Evolutionary conservation across 192 early-diverging fungal genomes (phyloP), one percentile per base, ranked within the genome.

Genomic region (Umbelopsis isabellina): DNA sequence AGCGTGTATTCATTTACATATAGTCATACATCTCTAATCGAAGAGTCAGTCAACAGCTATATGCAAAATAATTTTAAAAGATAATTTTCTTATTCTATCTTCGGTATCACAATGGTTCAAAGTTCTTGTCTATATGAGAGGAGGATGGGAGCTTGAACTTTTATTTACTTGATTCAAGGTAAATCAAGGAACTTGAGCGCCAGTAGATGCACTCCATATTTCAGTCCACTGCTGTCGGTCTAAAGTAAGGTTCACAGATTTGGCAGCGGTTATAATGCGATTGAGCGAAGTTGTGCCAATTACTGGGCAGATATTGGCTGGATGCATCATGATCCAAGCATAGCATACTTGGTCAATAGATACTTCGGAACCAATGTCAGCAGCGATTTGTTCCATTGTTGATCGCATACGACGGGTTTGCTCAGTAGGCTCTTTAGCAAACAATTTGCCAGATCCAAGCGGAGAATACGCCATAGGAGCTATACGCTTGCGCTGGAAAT

Each of bases 191-290:
- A 69, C 67, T 37, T 41, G 48, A 22, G 18, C 51, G 15, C 67
- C 67, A 9, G 67, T 52, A 11, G 67, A 69, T 18, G 67, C 67
- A 21, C 35, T 41, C 67, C 67, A 69, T 20, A 69, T 69, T 49
- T 69, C 67, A 22, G 67, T 69, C 67, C 67, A 69, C 49, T 69
- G 67, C 47, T 69, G 67, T 7, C 67, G 45, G 21, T 69, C 67
- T 18, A 69, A 27, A 10, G 8, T 27, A 25, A 69, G 25, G 0
- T 11, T 51, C 25, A 69, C 67, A 6, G 49, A 52, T 13, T 49
- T 35, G 27, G 67, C 67, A 1, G 67, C 67, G 8, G 37, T 46
- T 18, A 44, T 10, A 46, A 69, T 69, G 1, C 67, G 67, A 6
- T 69, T 35, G 10, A 49, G 23, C 9, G 49, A 52, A n/a, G 67